phyloP scores from a whole-genome alignment of 148 eudicot genomes.

The Amaranthus cruentus region DNA sequence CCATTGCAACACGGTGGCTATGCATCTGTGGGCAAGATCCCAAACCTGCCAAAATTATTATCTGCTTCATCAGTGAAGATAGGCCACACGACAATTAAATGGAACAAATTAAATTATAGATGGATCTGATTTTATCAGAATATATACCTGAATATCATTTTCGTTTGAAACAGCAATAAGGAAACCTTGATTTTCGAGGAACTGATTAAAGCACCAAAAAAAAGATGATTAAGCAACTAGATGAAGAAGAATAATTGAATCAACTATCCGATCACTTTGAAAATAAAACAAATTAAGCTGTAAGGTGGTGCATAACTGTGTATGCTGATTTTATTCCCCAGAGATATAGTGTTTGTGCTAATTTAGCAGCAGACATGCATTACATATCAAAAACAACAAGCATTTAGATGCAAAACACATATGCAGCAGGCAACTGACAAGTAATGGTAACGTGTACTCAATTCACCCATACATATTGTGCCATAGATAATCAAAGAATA shows the following conservation, averaged over 20 bases:
- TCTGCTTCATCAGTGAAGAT: slow-evolving; percentile 11
- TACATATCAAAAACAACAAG: not conserved
- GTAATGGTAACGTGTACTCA: too few relatives aligned
- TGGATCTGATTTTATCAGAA: slow-evolving; percentile 7
- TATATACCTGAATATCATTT: slow-evolving; percentile 78
- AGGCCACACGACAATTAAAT: not conserved
- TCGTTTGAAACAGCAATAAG: slow-evolving; percentile 73
- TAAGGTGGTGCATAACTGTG: not conserved
- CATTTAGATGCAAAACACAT: too few relatives aligned
- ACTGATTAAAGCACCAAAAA: slow-evolving; percentile 42
- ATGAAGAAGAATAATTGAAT: not conserved
- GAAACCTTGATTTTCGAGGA: slow-evolving; percentile 89
- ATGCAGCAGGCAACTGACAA: too few relatives aligned
- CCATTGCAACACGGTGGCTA: slow-evolving; percentile 70
- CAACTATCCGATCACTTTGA: not conserved
- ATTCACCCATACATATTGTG: too few relatives aligned
- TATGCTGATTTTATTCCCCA: not conserved
- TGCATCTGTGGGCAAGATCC: slow-evolving; percentile 76
- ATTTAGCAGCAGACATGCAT: not conserved
- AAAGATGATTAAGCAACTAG: slow-evolving; percentile 3
- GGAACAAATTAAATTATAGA: not conserved
- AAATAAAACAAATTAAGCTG: not conserved
- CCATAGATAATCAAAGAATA: too few relatives aligned
- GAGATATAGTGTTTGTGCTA: not conserved
- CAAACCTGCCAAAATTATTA: slow-evolving; percentile 60